phyloP scores from a whole-genome alignment of 1,284 basidiomycete genomes.

The Trichosporon inkin region DNA sequence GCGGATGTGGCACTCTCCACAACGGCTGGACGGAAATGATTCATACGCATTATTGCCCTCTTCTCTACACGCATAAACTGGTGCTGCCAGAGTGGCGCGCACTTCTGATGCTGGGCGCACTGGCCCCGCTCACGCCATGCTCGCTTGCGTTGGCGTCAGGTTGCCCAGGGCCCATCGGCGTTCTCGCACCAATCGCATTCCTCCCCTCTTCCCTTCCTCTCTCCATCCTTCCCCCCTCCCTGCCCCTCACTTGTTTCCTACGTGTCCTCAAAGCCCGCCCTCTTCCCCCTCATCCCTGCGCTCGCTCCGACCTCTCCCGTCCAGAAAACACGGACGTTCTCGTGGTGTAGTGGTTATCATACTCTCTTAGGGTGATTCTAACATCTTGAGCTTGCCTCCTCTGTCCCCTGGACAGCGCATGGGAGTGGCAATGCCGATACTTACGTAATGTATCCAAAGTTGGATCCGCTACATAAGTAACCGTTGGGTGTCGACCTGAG shows the following conservation, averaged over 20 bases:
- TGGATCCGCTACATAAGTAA: too few species aligned
- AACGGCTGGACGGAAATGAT: too few species aligned
- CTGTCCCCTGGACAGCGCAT: neutral
- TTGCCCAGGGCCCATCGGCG: neutral
- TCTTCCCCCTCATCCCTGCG: neutral
- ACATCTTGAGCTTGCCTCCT: constrained; percentile 8
- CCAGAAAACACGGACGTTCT: constrained; percentile 5
- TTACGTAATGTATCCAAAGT: too few species aligned
- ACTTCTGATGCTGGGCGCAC: too few species aligned
- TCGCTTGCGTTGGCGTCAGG: too few species aligned
- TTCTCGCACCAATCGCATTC: neutral
- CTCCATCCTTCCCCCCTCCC: neutral
- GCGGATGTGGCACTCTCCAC: too few species aligned
- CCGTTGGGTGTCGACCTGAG: too few species aligned
- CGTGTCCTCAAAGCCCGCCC: neutral
- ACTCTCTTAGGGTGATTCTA: constrained; percentile 10
- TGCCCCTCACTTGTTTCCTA: neutral
- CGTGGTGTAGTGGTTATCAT: constrained; percentile 9
- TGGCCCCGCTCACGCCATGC: too few species aligned
- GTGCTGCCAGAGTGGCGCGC: too few species aligned
- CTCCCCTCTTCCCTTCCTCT: neutral
- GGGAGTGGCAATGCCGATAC: constrained; percentile 7
- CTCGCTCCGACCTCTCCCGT: neutral
- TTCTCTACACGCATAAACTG: too few species aligned
- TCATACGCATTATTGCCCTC: too few species aligned